These are phyloP conservation scores for Arthrinium puccinioides DNA, from an alignment of 2,329 filamentous ascomycete genomes.

Conservation along the genomic window DNA sequence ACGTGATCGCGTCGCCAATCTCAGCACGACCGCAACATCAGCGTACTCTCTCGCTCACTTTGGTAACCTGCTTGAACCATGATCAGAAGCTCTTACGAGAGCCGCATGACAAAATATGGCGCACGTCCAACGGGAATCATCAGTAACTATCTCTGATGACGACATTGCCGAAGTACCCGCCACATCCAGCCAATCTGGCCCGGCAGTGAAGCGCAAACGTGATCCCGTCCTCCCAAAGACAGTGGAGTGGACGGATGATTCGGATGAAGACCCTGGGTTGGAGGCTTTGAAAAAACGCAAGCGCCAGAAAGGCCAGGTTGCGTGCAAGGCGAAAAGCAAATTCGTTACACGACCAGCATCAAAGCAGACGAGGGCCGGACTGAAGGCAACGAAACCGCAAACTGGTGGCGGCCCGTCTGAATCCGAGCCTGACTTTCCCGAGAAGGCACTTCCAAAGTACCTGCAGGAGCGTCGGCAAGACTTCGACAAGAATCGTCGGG, in stretches of 20 bases:
- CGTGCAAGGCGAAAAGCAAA: conserved; percentile 12
- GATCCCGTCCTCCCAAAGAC: conserved; percentile 3
- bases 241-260: conserved; percentile 21
- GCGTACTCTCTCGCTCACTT: too few species aligned
- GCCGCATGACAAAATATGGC: too few species aligned
- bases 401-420: conserved; percentile 26
- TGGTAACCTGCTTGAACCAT: too few species aligned
- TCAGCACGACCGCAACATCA: too few species aligned
- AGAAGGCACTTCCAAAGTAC: conserved; percentile 64
- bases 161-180: not conserved
- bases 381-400: conserved; percentile 6
- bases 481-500: conserved; percentile 49
- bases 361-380: conserved; percentile 6
- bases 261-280: conserved; percentile 8
- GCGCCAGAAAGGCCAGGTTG: conserved; percentile 2
- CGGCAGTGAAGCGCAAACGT: conserved; percentile 17
- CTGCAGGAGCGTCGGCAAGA: conserved; percentile 56
- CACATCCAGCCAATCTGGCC: not conserved
- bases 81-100: too few species aligned
- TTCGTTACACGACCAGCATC: conserved; percentile 6
- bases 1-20: too few species aligned
- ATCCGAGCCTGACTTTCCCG: conserved; percentile 33
- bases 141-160: too few species aligned
- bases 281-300: conserved; percentile 16
- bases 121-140: too few species aligned